phyloP scores from a whole-genome alignment of 371 early-diverging fungal genomes.

The Apophysomyces variabilis region DNA sequence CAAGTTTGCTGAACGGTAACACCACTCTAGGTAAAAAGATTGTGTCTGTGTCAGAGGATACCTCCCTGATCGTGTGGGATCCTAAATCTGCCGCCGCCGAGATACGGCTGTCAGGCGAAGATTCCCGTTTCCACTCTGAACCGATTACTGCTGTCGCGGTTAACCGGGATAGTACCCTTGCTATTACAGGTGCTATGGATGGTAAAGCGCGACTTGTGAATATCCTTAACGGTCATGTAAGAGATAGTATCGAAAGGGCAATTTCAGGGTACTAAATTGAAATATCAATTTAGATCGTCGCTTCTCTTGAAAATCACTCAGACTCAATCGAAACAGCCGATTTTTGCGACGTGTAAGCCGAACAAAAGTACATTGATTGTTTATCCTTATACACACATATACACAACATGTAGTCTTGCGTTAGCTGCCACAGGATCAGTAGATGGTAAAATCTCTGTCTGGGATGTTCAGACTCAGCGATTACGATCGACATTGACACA shows the following conservation, averaged over 20 bases:
- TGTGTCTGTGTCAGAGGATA: conserved; percentile 88
- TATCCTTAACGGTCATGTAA: conserved; percentile 67
- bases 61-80: conserved; percentile 88
- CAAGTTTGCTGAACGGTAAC: neutral
- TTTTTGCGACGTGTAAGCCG: conserved; percentile 67
- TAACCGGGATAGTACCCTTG: conserved; percentile 75
- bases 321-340: conserved; percentile 81
- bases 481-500: conserved; percentile 73
- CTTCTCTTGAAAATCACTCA: conserved; percentile 75
- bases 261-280: conserved; percentile 1
- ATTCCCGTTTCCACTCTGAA: conserved; percentile 88
- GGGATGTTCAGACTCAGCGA: conserved; percentile 83
- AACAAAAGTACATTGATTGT: neutral
- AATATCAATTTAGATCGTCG: conserved; percentile 58
- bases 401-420: conserved; percentile 45
- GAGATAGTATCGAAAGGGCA: conserved; percentile 13
- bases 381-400: neutral
- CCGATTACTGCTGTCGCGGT: conserved; percentile 81
- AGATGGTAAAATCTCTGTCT: conserved; percentile 85
- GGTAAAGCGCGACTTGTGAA: conserved; percentile 80
- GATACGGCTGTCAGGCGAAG: conserved; percentile 65
- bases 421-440: conserved; percentile 86
- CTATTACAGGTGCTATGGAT: conserved; percentile 83
- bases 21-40: conserved; percentile 59
- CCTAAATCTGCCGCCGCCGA: conserved; percentile 84